Evolutionary conservation across 306 rosid genomes (phyloP).

Genomic region (Acmispon strigosus): DNA sequence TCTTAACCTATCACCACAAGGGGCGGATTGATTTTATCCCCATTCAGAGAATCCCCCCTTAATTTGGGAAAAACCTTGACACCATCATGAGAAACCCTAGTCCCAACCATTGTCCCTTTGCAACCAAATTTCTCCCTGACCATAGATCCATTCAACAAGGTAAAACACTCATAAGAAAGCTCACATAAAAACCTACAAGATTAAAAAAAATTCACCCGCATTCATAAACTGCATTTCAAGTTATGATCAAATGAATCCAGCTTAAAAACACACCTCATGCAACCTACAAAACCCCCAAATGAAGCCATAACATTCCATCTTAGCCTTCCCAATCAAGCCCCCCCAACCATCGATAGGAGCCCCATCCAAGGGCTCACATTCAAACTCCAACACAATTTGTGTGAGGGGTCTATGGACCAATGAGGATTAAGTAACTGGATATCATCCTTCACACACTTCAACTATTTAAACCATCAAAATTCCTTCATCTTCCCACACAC

Average conservation of each 20-base stretch:
- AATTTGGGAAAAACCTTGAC: constrained; percentile 34
- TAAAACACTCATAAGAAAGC: constrained; percentile 40
- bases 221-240: not conserved
- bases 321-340: constrained; percentile 11
- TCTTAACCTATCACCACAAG: constrained; percentile 23
- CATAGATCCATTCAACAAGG: not conserved
- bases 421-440: constrained; percentile 34
- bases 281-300: not conserved
- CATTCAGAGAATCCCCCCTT: constrained; percentile 19
- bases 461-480: constrained; percentile 60
- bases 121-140: constrained; percentile 34
- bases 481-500: constrained; percentile 40
- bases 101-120: constrained; percentile 52
- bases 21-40: not conserved
- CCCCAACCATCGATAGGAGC: constrained; percentile 38
- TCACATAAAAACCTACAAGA: constrained; percentile 35
- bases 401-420: constrained; percentile 44
- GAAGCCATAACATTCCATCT: not conserved
- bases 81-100: constrained; percentile 56
- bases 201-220: constrained; percentile 10
- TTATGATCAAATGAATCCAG: constrained; percentile 36
- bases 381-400: constrained; percentile 51
- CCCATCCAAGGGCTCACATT: constrained; percentile 54
- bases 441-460: constrained; percentile 21
- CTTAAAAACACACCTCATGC: constrained; percentile 67